Evolutionary conservation across 1,284 basidiomycete species (phyloP), one percentile per base, ranked within the genome.

Genomic region (Papiliotrema fonsecae): DNA sequence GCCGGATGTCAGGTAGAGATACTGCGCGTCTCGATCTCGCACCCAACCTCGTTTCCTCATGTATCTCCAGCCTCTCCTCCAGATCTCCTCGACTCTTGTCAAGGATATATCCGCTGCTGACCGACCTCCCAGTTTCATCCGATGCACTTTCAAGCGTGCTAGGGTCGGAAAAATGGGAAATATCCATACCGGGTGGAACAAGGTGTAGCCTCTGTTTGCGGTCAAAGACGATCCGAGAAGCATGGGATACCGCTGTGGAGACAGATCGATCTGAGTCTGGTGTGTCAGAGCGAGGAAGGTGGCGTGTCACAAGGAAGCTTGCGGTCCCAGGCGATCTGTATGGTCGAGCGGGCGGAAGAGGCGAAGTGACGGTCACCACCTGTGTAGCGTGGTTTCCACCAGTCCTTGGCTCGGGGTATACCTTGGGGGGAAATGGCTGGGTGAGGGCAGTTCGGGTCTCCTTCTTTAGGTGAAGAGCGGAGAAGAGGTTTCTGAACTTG

Each of bases 401-500:
- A n/a, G n/a, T n/a, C n/a, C n/a, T n/a, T n/a, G n/a, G n/a, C n/a
- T n/a, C n/a, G n/a, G n/a, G n/a, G n/a, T n/a, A n/a, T n/a, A n/a
- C n/a, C n/a, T n/a, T n/a, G n/a, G n/a, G n/a, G n/a, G n/a, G n/a
- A n/a, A n/a, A n/a, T n/a, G n/a, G n/a, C n/a, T n/a, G n/a, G n/a
- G n/a, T n/a, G n/a, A n/a, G n/a, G n/a, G n/a, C n/a, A n/a, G n/a
- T n/a, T n/a, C n/a, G n/a, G 18, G 30, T 34, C 9, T 48, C 34
- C n/a, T 27, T 25, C 49, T 47, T 51, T 37, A 40, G 31, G 32
- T 81, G 81, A 78, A 58, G 47, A 25, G 26, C 38, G 18, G 52
- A 49, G 21, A 64, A 42, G 25, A 61, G 51, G 27, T 54, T 57
- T 30, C 60, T 62, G 30, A 66, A 51, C 32, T 57, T 62, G 42